phyloP scores from a whole-genome alignment of 2,329 filamentous ascomycete genomes.

The Dactylonectria macrodidyma region DNA sequence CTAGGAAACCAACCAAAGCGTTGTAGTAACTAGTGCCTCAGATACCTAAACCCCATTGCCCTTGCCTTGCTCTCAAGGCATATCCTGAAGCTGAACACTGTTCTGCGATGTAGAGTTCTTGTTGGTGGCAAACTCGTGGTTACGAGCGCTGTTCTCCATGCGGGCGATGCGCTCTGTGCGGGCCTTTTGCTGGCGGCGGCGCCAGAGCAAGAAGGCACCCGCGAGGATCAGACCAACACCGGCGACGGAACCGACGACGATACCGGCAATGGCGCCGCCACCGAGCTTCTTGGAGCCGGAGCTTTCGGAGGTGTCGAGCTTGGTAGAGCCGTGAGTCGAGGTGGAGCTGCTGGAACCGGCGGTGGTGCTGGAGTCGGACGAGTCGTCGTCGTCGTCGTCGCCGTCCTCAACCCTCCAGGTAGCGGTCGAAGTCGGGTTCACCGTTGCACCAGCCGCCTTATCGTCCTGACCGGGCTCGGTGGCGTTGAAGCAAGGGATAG shows the following conservation, averaged over 20 bases:
- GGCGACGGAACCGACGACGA: conserved; percentile 77
- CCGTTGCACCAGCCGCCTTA: conserved; percentile 35
- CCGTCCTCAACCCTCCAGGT: conserved; percentile 30
- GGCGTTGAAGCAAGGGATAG: conserved; percentile 61
- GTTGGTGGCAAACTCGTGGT: conserved; percentile 6
- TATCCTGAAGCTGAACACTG: conserved; percentile 6
- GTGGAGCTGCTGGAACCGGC: not conserved
- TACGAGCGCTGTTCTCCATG: conserved; percentile 11
- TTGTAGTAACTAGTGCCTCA: not conserved
- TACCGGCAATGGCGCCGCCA: conserved; percentile 66
- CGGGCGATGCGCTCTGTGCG: conserved; percentile 15
- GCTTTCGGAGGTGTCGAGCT: not conserved
- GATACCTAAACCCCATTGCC: not conserved
- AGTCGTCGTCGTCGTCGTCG: conserved; percentile 22
- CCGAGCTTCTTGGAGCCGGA: conserved; percentile 74
- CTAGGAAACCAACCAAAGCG: not conserved
- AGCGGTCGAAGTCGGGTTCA: conserved; percentile 27
- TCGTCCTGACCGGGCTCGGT: conserved; percentile 51
- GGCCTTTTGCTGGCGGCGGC: conserved; percentile 48
- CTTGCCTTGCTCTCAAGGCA: not conserved
- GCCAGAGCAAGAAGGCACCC: conserved; percentile 70
- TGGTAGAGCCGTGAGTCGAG: conserved; percentile 8
- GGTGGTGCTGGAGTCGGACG: not conserved
- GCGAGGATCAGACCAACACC: conserved; percentile 72
- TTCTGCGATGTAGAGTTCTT: conserved; percentile 13